Conservation (phyloP, 2,329 filamentous ascomycete genomes). For the Neophaeococcomyces aloes region DNA sequence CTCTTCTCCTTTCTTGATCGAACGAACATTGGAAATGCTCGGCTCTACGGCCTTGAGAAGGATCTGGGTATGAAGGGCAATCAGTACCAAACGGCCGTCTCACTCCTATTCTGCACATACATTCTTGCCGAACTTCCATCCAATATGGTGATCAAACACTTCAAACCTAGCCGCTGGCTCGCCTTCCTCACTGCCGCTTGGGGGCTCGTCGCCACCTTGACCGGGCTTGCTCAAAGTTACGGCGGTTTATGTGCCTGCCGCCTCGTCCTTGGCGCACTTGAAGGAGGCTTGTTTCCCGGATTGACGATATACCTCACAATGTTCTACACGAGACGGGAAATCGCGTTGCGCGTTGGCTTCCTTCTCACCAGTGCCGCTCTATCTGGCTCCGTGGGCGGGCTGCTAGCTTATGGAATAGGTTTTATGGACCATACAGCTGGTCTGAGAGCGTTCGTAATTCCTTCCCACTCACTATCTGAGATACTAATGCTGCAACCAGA, state of each 20-base stretch:
- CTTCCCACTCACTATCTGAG: no score
- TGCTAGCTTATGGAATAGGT: conserved; percentile 42
- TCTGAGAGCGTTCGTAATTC: no score
- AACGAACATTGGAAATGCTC: conserved; percentile 39
- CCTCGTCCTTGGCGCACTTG: conserved; percentile 35
- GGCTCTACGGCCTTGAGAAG: conserved; percentile 34
- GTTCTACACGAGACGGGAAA: conserved; percentile 37
- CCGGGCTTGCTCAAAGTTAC: conserved; percentile 39
- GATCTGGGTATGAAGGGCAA: conserved; percentile 34
- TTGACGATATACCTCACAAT: conserved; percentile 37
- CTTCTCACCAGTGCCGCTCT: conserved; percentile 40
- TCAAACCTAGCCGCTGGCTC: conserved; percentile 44
- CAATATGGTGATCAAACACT: conserved; percentile 35
- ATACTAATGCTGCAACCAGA: conserved; percentile 16
- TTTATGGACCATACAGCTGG: conserved; percentile 42
- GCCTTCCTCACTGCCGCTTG: conserved; percentile 28
- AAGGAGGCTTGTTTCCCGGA: conserved; percentile 35
- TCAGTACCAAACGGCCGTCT: conserved; percentile 57
- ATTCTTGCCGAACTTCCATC: conserved; percentile 25
- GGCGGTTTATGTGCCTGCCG: conserved; percentile 38
- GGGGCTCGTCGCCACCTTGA: conserved; percentile 42
- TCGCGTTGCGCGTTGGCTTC: conserved; percentile 33
- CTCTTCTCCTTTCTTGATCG: conserved; percentile 49
- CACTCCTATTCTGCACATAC: conserved; percentile 58
- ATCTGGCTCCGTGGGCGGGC: conserved; percentile 43